Evolutionary conservation across 140 eudicot species (phyloP).

Genomic region (Oenanthe javanica): DNA sequence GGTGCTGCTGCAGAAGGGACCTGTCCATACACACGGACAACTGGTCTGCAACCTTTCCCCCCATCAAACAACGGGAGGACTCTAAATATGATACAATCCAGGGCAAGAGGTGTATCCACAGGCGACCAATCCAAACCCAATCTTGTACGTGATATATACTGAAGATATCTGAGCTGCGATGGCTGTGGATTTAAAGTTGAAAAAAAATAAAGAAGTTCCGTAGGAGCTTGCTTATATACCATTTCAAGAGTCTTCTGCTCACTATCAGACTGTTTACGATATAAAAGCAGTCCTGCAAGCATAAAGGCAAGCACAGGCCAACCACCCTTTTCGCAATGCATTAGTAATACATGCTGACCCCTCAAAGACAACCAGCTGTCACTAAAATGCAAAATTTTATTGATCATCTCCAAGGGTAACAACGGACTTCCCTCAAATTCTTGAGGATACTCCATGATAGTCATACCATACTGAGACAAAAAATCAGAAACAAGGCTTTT

Average conservation of each 20-base stretch:
- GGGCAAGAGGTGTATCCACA: not conserved
- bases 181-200: not conserved
- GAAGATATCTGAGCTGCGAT: not conserved
- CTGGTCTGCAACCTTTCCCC: slow-evolving; percentile 3
- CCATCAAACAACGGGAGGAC: not conserved
- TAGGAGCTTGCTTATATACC: not conserved
- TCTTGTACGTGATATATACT: not conserved
- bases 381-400: not conserved
- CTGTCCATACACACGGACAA: not conserved
- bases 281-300: not conserved
- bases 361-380: not conserved
- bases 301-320: not conserved
- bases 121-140: not conserved
- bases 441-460: slow-evolving; percentile 5
- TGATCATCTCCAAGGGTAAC: not conserved
- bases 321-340: not conserved
- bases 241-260: not conserved
- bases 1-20: not conserved
- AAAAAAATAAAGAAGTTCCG: not conserved
- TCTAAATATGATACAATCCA: not conserved
- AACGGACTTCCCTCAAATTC: not conserved
- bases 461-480: not conserved
- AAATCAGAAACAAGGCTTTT: not conserved
- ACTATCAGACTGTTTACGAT: not conserved
- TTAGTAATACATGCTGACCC: not conserved